A percentile compares a stretch with the other conserved stretches of the same genome.
phyloP scores from a whole-genome alignment of 1,284 basidiomycete species.

The Apiotrichum gamsii region DNA sequence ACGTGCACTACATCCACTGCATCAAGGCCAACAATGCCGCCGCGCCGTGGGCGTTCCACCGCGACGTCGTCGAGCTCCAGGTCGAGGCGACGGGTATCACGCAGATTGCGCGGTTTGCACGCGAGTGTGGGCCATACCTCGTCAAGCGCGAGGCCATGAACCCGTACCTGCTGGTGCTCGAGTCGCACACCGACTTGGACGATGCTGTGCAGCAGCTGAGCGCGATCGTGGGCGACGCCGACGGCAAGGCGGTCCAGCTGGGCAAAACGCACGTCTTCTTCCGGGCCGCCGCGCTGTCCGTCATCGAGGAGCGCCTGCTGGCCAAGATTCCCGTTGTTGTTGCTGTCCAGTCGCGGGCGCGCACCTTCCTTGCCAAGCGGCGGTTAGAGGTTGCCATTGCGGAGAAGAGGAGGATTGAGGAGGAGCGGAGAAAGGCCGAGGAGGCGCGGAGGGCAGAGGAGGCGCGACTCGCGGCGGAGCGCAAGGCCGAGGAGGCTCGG shows the following conservation, averaged over 20 bases:
- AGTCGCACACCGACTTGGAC: conserved; percentile 4
- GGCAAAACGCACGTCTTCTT: conserved; percentile 15
- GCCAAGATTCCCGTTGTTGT: conserved; percentile 8
- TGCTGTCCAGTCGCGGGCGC: conserved; percentile 6
- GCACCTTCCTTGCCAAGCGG: not conserved
- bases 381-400: not conserved
- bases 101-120: conserved; percentile 16
- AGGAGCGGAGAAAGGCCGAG: not conserved
- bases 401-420: not conserved
- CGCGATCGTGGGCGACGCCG: conserved; percentile 8
- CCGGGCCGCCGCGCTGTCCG: conserved; percentile 7
- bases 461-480: not conserved
- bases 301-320: conserved; percentile 11
- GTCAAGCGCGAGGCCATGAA: conserved; percentile 15
- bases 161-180: conserved; percentile 10
- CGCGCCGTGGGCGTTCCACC: conserved; percentile 7
- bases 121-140: conserved; percentile 14
- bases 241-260: conserved; percentile 15
- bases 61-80: conserved; percentile 10
- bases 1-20: conserved; percentile 17
- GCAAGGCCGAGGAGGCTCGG: conserved; percentile 1
- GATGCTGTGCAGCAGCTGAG: conserved; percentile 8
- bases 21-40: conserved; percentile 20
- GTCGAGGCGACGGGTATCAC: conserved; percentile 15
- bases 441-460: not conserved